Evolutionary conservation across 805 yeast genomes (phyloP), one percentile per base, ranked within the genome.

Genomic region (Cephaloascus fragrans): DNA sequence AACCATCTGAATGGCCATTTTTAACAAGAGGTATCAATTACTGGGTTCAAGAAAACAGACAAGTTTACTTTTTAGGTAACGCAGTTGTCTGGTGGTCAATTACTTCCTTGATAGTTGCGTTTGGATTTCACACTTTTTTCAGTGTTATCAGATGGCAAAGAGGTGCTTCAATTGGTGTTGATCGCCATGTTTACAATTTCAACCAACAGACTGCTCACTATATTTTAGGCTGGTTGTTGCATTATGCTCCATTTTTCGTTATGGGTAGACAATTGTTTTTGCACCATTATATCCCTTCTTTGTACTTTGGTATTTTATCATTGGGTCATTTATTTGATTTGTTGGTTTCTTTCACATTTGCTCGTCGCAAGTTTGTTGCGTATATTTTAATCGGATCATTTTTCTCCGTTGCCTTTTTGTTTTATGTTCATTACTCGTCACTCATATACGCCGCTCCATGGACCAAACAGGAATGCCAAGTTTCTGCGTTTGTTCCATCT

Each of bases 201-300:
- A 82, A 80, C 52, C 63, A 73, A 39, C 83, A 80, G 50, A 71
- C 72, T 20, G 61, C 80, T 41, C 74, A 75, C 26, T 84, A 76
- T 56, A 51, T 78, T 32, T 51, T 75, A 6, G 95, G 94, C 34
- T 86, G 88, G 84, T 62, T 56, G 8, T 44, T 81, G 31, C 95
- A 86, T 58, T 81, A 74, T 54, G 55, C 69, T 39, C 94, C 95
- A 47, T 83, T 85, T 39, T 80, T 75, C 61, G 64, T 89, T 42
- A 89, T 89, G 97, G 88, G 80, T 18, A 79, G 97, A 64, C 97
- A 89, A 64, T 62, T 89, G 61, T 89, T 90, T 67, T 67, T 89
- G 56, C 97, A 89, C 60, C 97, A 89, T 61, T 90, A 90, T 59
- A 64, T 93, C 48, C 97, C 96, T 41, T 86, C 97, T 2, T 73